Base-by-base conservation (phyloP, 164 flowering plant species). In the Brasenia schreberi region DNA sequence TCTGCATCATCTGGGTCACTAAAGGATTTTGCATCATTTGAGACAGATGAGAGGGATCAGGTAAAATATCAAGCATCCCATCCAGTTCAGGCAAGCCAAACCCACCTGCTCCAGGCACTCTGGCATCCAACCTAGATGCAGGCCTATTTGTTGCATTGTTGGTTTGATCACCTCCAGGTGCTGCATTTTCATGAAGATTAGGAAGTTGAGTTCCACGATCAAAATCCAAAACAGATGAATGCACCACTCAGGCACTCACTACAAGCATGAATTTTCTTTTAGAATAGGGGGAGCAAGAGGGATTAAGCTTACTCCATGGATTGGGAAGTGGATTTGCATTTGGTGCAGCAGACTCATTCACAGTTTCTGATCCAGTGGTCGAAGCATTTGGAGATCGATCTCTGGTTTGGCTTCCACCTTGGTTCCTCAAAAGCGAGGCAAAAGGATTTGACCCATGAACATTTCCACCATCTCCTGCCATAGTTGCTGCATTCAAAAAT, bases 21-120 rank as follows among this genome's bases (percentile, higher is more conserved):
- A 90, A 90, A 62, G 99, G 99, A 74, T 84, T 92, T 74, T 91
- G 96, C 87, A 95, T 67, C 16, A 89, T 39, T 77, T 92, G 96
- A 70, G 75, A 87, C 76, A 88, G n/a, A 17, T 43, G 19, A 64
- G 82, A 58, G 44, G 84, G 17, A 80, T 88, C 96, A 52, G 79
- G 89, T 76, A 73, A 71, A 62, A 81, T 83, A 76, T 82, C 78
- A 42, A 84, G 43, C 82, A 84, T 75, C 42, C 75, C 74, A 18
- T 82, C 93, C 71, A 83, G 78, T 68, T 81, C 89, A 69, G 79
- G 83, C 42, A 87, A 89, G 16, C 56, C 56, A 9, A 49, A 2
- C 56, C 56, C 56, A 66, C 80, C 83, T 76, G 78, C 62, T 19
- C 76, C 73, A 42, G 85, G 81, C n/a, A 78, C 65, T 75, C 96